A percentile compares a stretch with the other conserved stretches of the same genome.
phyloP scores from a whole-genome alignment of 106 monocot species.

The Dioscorea dumetorum region DNA sequence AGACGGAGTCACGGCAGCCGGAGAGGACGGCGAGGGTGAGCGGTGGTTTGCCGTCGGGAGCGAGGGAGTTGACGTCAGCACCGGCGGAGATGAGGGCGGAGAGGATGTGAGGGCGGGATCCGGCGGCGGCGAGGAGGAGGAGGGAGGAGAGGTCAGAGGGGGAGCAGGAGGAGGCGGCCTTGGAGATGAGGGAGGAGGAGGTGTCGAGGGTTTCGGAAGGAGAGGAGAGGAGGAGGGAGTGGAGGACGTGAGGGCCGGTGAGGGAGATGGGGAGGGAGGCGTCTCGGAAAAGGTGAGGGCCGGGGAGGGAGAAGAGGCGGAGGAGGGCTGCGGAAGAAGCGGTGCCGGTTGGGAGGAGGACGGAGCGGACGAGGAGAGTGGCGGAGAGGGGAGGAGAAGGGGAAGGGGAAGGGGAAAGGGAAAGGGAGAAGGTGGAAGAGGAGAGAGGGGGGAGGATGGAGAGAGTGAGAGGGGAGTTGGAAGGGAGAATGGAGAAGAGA shows the following conservation, averaged over 20 bases:
- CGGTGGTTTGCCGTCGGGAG: slow-evolving; percentile 8
- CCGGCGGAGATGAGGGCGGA: slow-evolving; percentile 24
- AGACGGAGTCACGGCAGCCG: slow-evolving; percentile 12
- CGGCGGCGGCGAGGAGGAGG: slow-evolving; percentile 15
- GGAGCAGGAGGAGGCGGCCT: slow-evolving; percentile 15
- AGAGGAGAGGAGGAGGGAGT: neutral
- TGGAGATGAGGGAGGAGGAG: slow-evolving; percentile 10
- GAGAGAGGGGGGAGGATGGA: neutral
- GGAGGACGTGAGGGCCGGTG: slow-evolving; percentile 11
- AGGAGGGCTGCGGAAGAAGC: slow-evolving; percentile 1
- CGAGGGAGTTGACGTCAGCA: slow-evolving; percentile 13
- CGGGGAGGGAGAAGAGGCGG: slow-evolving; percentile 15
- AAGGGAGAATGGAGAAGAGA: slow-evolving; percentile 1
- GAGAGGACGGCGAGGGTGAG: slow-evolving; percentile 26
- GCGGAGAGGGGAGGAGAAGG: neutral
- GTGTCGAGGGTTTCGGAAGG: slow-evolving; percentile 1
- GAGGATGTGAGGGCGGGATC: slow-evolving; percentile 1
- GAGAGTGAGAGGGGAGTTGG: neutral
- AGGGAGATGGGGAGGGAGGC: slow-evolving; percentile 12
- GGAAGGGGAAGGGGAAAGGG: too few relatives aligned
- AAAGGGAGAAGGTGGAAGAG: too few relatives aligned
- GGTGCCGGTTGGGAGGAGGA: slow-evolving; percentile 14
- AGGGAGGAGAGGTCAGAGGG: slow-evolving; percentile 1
- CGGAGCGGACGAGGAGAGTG: slow-evolving; percentile 13
- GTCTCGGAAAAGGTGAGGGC: slow-evolving; percentile 13